These are phyloP conservation scores for Lactarius hengduanensis DNA, from an alignment of 768 basidiomycete species.

Conservation along the genomic window DNA sequence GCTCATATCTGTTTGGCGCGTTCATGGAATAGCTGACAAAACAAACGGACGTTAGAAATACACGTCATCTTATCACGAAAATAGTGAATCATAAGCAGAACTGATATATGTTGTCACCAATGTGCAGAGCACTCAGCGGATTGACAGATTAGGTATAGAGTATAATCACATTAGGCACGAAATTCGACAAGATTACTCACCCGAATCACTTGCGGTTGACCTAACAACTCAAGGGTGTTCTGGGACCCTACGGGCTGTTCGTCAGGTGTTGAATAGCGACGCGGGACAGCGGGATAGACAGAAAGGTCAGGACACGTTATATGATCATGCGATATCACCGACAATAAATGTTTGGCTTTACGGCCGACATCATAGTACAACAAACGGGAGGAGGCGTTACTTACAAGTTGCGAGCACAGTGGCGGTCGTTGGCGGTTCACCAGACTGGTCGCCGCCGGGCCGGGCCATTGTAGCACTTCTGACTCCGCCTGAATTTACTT, in stretches of 20 bases:
- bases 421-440: not conserved
- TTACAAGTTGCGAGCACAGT: conserved; percentile 2
- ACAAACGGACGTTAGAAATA: conserved; percentile 11
- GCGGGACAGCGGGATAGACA: conserved; percentile 3
- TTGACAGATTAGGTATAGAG: conserved; percentile 50
- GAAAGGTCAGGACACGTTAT: conserved; percentile 47
- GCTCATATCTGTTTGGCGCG: conserved; percentile 89
- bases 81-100: conserved; percentile 30
- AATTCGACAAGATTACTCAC: conserved; percentile 14
- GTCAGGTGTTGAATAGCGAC: conserved; percentile 1
- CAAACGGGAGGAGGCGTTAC: conserved; percentile 18
- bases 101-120: conserved; percentile 34
- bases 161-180: conserved; percentile 36
- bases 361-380: conserved; percentile 49
- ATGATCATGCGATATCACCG: conserved; percentile 50
- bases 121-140: conserved; percentile 44
- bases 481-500: conserved; percentile 26
- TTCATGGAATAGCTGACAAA: conserved; percentile 57
- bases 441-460: not conserved
- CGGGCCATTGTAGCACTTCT: not conserved
- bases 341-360: conserved; percentile 67
- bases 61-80: not conserved
- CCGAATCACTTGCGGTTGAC: conserved; percentile 10
- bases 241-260: not conserved
- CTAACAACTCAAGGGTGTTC: conserved; percentile 8